phyloP scores from a whole-genome alignment of 1,284 basidiomycete genomes.

The Stereum hirsutum region DNA sequence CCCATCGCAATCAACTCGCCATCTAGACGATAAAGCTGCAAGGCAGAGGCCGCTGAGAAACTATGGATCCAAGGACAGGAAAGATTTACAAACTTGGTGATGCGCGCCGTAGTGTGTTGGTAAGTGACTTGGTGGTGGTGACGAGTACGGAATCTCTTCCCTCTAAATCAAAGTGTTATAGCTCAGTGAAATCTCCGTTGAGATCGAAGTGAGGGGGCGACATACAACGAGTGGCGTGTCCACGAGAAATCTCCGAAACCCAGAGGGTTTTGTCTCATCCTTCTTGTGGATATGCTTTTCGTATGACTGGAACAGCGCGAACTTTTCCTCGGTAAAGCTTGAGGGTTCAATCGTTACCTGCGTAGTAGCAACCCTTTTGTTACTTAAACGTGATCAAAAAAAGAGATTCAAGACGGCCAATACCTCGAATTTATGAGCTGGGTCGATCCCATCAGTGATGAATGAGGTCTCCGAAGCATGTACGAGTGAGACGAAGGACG shows the following conservation, averaged over 20 bases:
- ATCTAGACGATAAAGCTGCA: slow-evolving; percentile 78
- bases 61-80: no score
- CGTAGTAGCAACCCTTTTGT: no score
- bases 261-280: slow-evolving; percentile 33
- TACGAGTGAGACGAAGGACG: slow-evolving; percentile 34
- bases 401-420: no score
- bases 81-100: no score
- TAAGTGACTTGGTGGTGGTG: slow-evolving; percentile 39
- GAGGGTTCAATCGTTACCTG: slow-evolving; percentile 72
- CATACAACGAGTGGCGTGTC: slow-evolving; percentile 67
- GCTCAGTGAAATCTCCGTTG: no score
- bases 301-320: slow-evolving; percentile 66
- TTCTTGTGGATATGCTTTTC: slow-evolving; percentile 76
- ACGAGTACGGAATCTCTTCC: slow-evolving; percentile 50
- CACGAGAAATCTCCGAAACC: slow-evolving; percentile 74
- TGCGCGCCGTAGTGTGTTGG: slow-evolving; percentile 77
- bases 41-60: no score
- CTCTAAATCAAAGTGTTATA: slow-evolving; percentile 22
- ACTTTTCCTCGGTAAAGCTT: slow-evolving; percentile 75
- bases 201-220: no score
- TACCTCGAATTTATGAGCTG: slow-evolving; percentile 48
- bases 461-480: slow-evolving; percentile 33
- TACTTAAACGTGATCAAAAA: no score
- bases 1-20: slow-evolving; percentile 79
- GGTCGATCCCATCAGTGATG: slow-evolving; percentile 13